These are phyloP conservation scores for Aureobasidium sp. DNA, from an alignment of 2,329 filamentous ascomycete species.

Conservation along the genomic window DNA sequence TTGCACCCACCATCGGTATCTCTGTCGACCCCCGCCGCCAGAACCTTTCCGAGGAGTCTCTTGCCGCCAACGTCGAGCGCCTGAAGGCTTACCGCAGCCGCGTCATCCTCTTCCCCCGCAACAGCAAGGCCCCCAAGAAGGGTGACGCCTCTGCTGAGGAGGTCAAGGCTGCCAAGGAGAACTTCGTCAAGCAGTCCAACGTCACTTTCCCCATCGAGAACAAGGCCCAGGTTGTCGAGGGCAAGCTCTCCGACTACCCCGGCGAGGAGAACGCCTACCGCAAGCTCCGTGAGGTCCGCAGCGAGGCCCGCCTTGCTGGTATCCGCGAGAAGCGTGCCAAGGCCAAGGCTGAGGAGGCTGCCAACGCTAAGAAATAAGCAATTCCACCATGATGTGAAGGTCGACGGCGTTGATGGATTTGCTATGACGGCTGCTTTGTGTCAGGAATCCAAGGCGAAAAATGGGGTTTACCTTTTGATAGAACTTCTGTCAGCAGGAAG, in stretches of 20 bases:
- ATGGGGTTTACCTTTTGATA: conserved; percentile 4
- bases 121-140: conserved; percentile 87
- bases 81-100: conserved; percentile 96
- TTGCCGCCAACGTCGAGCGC: conserved; percentile 90
- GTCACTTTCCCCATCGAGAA: conserved; percentile 66
- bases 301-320: conserved; percentile 74
- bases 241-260: conserved; percentile 62
- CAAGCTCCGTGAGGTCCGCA: conserved; percentile 76
- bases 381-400: background rate
- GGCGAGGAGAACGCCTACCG: conserved; percentile 80
- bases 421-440: conserved; percentile 15
- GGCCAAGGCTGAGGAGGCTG: conserved; percentile 78
- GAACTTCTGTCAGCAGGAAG: conserved; percentile 13
- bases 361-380: conserved; percentile 70
- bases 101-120: conserved; percentile 96
- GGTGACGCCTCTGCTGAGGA: conserved; percentile 81
- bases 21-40: conserved; percentile 91
- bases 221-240: conserved; percentile 68
- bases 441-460: conserved; percentile 2
- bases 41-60: conserved; percentile 94
- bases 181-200: conserved; percentile 33
- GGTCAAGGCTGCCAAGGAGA: conserved; percentile 60
- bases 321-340: conserved; percentile 87
- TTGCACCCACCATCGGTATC: conserved; percentile 95
- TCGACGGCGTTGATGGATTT: conserved; percentile 14